Evolutionary conservation across 306 rosid genomes (phyloP), one percentile per base, ranked within the genome.

Genomic region (Quercus aquifolioides): DNA sequence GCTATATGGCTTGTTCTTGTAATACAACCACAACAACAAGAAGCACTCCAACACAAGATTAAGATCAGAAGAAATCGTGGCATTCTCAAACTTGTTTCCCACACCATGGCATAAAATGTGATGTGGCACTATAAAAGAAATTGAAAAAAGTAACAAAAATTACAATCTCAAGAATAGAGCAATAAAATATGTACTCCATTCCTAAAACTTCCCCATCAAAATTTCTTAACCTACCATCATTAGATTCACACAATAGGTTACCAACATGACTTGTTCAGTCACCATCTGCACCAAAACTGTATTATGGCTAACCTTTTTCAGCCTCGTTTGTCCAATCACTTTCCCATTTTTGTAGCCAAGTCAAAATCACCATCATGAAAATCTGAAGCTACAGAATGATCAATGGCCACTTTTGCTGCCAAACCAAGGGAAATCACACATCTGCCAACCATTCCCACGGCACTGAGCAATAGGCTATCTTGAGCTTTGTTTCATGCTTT

Each of bases 361-460:
- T 78, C 72, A 35, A 75, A 78, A 54, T 73, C 69, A 18, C 54
- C 78, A 20, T 55, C 46, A 41, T 41, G 49, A 33, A 85, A 60
- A 20, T 85, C 72, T 18, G 74, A 19, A 18, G 67, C 73, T 5
- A 43, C 19, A 25, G 74, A 62, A 17, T 54, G 49, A 14, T 64
- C 25, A 1, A 4, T 26, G 1, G 74, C 25, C 10, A 19, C 64
- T 33, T 63, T 33, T 57, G 58, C 73, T 4, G 25, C 52, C 15
- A 81, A 51, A 30, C 83, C 85, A 3, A 85, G 51, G 1, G 83
- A 60, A 33, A 85, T 52, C n/a, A 81, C 73, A 5, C 83, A 83
- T 63, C 65, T 81, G 0, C 69, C 83, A 10, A 81, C 56, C 19
- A 81, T 60, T 17, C n/a, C 33, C 1, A 28, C 71, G 5, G 78